A percentile compares a stretch with the other conserved stretches of the same genome.
phyloP scores from a whole-genome alignment of 257 asterid species.

The Lycium barbarum region DNA sequence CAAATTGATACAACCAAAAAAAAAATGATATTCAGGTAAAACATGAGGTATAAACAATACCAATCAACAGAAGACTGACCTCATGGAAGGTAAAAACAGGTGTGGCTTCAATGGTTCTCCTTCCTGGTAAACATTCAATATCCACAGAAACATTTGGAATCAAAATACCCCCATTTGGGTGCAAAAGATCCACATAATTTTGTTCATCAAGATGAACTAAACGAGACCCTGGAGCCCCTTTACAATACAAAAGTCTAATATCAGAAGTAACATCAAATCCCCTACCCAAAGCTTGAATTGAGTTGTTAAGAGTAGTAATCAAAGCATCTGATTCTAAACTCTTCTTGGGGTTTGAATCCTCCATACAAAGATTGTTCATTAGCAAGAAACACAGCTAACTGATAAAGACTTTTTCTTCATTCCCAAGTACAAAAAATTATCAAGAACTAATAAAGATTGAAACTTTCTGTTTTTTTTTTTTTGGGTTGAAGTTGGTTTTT shows the following conservation, averaged over 20 bases:
- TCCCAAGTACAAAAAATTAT: neutral
- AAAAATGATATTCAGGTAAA: neutral
- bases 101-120: conserved; percentile 56
- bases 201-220: conserved; percentile 73
- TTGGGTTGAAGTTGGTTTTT: neutral
- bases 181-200: conserved; percentile 54
- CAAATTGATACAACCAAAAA: neutral
- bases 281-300: conserved; percentile 96
- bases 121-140: conserved; percentile 61
- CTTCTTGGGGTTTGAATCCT: conserved; percentile 26
- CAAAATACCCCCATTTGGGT: conserved; percentile 58
- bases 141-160: conserved; percentile 87
- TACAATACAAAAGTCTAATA: conserved; percentile 90
- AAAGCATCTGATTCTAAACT: conserved; percentile 51
- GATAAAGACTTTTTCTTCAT: conserved; percentile 37
- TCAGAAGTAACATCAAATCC: conserved; percentile 99
- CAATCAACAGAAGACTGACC: conserved; percentile 46
- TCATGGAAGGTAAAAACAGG: conserved; percentile 82
- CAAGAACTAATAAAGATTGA: conserved; percentile 35
- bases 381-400: conserved; percentile 19
- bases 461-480: conserved; percentile 24
- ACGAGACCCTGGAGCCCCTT: conserved; percentile 90
- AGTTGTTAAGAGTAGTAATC: conserved; percentile 78
- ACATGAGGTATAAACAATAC: neutral
- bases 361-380: conserved; percentile 24